Percentiles rank a stretch among this genome's conserved stretches.
These are phyloP conservation scores for Evernia prunastri DNA, from an alignment of 495 filamentous ascomycete genomes.

Conservation along the genomic window DNA sequence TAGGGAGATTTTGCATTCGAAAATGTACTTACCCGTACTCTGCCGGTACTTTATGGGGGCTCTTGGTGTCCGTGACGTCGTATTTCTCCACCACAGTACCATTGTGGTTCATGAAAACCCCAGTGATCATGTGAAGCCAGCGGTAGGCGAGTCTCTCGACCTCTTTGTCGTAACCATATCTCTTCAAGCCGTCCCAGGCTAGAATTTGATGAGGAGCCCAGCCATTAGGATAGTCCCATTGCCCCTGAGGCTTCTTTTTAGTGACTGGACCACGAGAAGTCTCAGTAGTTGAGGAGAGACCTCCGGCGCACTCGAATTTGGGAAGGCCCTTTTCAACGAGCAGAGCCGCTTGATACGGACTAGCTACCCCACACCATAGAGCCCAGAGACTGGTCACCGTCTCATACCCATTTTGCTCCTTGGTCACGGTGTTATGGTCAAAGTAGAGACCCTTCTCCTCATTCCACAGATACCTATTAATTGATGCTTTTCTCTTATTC, in stretches of 20 bases:
- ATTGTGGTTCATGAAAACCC: slow-evolving; percentile 95
- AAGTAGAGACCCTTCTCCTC: slow-evolving; percentile 90
- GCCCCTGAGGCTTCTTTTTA: slow-evolving; percentile 79
- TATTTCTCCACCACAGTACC: slow-evolving; percentile 98
- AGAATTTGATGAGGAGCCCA: slow-evolving; percentile 99
- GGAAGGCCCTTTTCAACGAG: slow-evolving; percentile 74
- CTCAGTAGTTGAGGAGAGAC: slow-evolving; percentile 83
- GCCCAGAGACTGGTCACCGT: slow-evolving; percentile 91
- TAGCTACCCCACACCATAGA: slow-evolving; percentile 85
- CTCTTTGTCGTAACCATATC: slow-evolving; percentile 85
- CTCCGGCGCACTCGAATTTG: slow-evolving; percentile 78
- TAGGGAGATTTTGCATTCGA: no score
- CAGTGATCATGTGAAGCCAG: slow-evolving; percentile 96
- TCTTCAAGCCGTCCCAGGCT: slow-evolving; percentile 84
- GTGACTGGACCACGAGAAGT: slow-evolving; percentile 73
- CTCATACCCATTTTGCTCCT: slow-evolving; percentile 73
- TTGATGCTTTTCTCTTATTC: slow-evolving; percentile 65
- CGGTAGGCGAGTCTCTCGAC: slow-evolving; percentile 84
- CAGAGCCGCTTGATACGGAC: slow-evolving; percentile 66
- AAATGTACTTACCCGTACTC: no score
- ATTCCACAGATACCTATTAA: slow-evolving; percentile 89
- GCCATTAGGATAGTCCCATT: slow-evolving; percentile 97
- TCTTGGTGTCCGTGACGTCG: slow-evolving; percentile 81
- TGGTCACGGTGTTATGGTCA: slow-evolving; percentile 83
- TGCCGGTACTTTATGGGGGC: slow-evolving; percentile 86